Percentiles rank a stretch among this genome's conserved stretches.
Evolutionary conservation across 192 early-diverging fungal genomes (phyloP).

Genomic region (Coemansia sp.): DNA sequence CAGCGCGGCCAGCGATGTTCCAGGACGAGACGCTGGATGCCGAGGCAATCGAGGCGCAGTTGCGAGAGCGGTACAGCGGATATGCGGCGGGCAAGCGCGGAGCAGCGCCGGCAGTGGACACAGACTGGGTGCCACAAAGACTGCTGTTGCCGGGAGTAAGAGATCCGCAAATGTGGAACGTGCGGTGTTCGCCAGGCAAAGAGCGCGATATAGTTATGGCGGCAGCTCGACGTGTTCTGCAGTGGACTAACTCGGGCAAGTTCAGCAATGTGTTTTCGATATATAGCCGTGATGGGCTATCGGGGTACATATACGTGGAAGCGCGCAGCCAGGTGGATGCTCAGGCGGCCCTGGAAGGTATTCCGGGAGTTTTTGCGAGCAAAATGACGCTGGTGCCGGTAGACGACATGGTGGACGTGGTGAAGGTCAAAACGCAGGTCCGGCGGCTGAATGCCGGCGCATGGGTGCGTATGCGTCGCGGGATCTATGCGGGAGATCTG

Average conservation of each 20-base stretch:
- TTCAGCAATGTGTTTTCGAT: slow-evolving; percentile 75
- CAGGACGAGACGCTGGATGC: slow-evolving; percentile 77
- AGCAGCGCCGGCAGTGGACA: slow-evolving; percentile 53
- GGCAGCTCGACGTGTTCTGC: slow-evolving; percentile 73
- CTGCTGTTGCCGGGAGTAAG: slow-evolving; percentile 80
- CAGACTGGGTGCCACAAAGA: slow-evolving; percentile 63
- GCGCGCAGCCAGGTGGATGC: slow-evolving; percentile 76
- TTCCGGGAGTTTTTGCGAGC: slow-evolving; percentile 70
- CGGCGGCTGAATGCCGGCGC: slow-evolving; percentile 56
- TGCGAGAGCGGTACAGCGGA: slow-evolving; percentile 72
- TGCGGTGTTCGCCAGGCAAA: slow-evolving; percentile 79
- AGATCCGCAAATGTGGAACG: slow-evolving; percentile 91
- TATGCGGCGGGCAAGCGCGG: slow-evolving; percentile 51
- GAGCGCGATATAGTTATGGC: slow-evolving; percentile 84
- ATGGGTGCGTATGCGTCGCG: slow-evolving; percentile 90
- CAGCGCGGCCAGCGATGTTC: slow-evolving; percentile 67
- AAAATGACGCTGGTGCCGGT: slow-evolving; percentile 82
- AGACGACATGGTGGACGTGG: slow-evolving; percentile 86
- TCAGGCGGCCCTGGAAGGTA: slow-evolving; percentile 69
- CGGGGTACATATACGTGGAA: slow-evolving; percentile 93
- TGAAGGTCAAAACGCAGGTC: slow-evolving; percentile 69
- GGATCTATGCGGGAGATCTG: slow-evolving; percentile 91
- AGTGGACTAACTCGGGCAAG: slow-evolving; percentile 59
- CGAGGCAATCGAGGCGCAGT: slow-evolving; percentile 74
- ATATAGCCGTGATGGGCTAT: slow-evolving; percentile 78